Conservation (phyloP, 139 green algal genomes). For the Tetratostichococcus sp. region DNA sequence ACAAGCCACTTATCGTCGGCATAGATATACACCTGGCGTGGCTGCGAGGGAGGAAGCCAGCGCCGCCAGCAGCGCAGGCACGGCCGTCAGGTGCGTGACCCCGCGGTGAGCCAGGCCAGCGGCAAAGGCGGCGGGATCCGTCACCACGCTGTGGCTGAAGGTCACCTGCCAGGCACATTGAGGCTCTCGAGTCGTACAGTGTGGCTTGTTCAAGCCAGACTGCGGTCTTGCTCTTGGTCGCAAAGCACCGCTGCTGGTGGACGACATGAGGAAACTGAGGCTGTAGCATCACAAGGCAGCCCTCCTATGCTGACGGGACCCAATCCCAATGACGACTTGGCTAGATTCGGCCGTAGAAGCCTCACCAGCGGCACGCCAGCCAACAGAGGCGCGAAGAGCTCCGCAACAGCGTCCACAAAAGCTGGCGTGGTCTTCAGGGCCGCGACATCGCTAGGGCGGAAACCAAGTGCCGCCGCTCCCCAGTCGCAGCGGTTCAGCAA, state of each 20-base stretch:
- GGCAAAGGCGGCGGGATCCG: slow-evolving; percentile 18
- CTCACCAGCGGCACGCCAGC: slow-evolving; percentile 15
- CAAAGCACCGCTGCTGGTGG: too few species aligned
- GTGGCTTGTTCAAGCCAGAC: too few species aligned
- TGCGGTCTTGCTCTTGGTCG: too few species aligned
- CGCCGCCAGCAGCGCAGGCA: slow-evolving; percentile 38
- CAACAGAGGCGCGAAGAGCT: slow-evolving; percentile 58
- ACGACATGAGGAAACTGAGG: too few species aligned
- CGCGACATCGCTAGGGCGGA: slow-evolving; percentile 22
- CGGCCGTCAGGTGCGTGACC: slow-evolving; percentile 47
- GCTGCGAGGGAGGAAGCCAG: slow-evolving; percentile 11
- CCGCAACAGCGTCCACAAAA: slow-evolving; percentile 60
- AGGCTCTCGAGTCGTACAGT: not conserved
- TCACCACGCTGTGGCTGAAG: not conserved
- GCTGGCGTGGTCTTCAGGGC: slow-evolving; percentile 36
- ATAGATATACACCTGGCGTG: not conserved
- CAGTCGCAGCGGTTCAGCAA: slow-evolving; percentile 51
- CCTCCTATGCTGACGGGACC: too few species aligned
- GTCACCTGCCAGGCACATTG: not conserved
- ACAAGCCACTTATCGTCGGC: too few species aligned
- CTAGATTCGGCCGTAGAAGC: too few species aligned
- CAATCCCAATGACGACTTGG: too few species aligned
- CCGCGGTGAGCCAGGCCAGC: slow-evolving; percentile 22
- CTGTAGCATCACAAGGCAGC: too few species aligned
- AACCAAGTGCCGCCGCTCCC: slow-evolving; percentile 41